Evolutionary conservation across 2,329 filamentous ascomycete genomes (phyloP), one percentile per base, ranked within the genome.

Genomic region (Arthrobotrys musiformis): DNA sequence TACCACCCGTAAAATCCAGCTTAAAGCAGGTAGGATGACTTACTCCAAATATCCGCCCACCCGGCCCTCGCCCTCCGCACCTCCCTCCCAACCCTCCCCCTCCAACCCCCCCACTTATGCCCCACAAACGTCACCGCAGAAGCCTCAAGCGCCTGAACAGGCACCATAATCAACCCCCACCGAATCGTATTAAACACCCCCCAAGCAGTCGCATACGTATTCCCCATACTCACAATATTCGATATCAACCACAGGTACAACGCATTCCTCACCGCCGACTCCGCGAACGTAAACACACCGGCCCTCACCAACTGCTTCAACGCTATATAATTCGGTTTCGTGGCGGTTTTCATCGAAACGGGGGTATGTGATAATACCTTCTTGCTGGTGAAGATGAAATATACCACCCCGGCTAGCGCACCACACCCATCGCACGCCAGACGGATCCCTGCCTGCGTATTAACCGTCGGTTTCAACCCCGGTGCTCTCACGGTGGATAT

Each of bases 111-210:
- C 90, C 90, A 93, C 0, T 83, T 83, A 79, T 93, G 90, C 0
- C 90, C 90, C 15, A 91, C 85, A 80, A 92, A 92, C 0, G 89
- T 85, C 0, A 91, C 83, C 0, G 89, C 86, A 0, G 90, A 90
- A 1, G 88, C 88, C 82, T 93, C 90, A 0, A 92, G 84, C 0
- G 90, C 86, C 76, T 89, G 87, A 0, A 93, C 89, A 0, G 90
- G 90, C 0, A 92, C 90, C 90, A 93, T 93, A 30, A 93, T 84
- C 0, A 93, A 84, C 0, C 90, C 91, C 90, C 90, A 92, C 13
- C 90, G 86, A 46, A 93, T 92, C 0, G 90, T 92, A 68, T 88
- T 91, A 84, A 93, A 93, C 8, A 92, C 85, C 1, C 90, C 89
- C 90, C 90, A 93, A 0, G 90, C 90, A 0, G 90, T 92, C 0